These are phyloP conservation scores for Zizania palustris DNA, from an alignment of 202 grass and related monocot genomes.

Conservation along the genomic window DNA sequence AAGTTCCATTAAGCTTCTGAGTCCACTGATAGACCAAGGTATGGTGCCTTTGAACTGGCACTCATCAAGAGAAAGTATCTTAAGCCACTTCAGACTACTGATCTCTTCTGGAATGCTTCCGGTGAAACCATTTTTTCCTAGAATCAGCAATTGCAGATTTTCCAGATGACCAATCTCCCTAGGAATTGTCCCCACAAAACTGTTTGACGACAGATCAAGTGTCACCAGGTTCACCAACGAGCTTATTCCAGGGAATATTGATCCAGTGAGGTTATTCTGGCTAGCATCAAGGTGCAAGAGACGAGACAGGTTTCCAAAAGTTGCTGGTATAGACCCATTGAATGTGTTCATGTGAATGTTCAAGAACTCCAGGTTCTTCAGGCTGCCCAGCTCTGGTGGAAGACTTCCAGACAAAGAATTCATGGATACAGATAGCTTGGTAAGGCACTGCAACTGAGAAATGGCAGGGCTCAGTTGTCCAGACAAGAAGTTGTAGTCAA, in stretches of 20 bases:
- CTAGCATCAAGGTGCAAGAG: conserved; percentile 77
- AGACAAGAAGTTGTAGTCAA: conserved; percentile 66
- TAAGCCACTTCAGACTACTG: conserved; percentile 63
- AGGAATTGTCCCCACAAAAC: conserved; percentile 67
- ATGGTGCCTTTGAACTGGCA: conserved; percentile 73
- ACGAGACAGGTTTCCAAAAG: conserved; percentile 59
- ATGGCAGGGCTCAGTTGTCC: conserved; percentile 58
- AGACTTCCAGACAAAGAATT: conserved; percentile 68
- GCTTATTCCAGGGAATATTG: conserved; percentile 72
- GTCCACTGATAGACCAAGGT: conserved; percentile 61
- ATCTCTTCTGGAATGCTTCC: conserved; percentile 76
- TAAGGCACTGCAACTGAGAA: conserved; percentile 60
- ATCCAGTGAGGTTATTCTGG: conserved; percentile 64
- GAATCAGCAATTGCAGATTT: conserved; percentile 55
- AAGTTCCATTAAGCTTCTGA: conserved; percentile 72
- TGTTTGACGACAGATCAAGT: conserved; percentile 85
- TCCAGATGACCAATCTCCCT: conserved; percentile 62
- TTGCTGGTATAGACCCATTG: conserved; percentile 60
- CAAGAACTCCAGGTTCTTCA: conserved; percentile 66
- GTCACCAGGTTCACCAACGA: conserved; percentile 61
- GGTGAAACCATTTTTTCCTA: conserved; percentile 65
- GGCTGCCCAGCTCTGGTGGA: conserved; percentile 61
- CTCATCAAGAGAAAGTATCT: conserved; percentile 59
- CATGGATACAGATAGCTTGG: conserved; percentile 58
- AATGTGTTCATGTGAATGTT: conserved; percentile 64